Evolutionary conservation across 768 basidiomycete species (phyloP), one percentile per base, ranked within the genome.

Genomic region (Rubroboletus satanas): DNA sequence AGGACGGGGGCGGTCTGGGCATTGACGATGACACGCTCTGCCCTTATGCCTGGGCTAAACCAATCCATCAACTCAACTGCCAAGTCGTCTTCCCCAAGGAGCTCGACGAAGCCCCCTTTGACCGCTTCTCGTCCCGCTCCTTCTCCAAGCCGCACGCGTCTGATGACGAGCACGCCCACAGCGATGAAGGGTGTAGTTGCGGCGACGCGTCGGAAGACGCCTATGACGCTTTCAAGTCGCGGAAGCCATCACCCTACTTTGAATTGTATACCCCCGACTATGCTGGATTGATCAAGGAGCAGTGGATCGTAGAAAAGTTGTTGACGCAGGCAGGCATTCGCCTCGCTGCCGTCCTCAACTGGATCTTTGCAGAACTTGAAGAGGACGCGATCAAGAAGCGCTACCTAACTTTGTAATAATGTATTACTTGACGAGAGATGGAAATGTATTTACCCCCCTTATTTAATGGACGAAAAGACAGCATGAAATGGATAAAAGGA

Each of bases 181-280:
- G n/a, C 17, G 48, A 37, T 7, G 21, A 37, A 14, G 21, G 17
- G 1, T 26, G 33, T n/a, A 17, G 14, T n/a, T 49, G 18, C 17
- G 38, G 47, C 18, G 48, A 33, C 31, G 44, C 44, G 18, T 50
- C 31, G 32, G 46, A 45, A 12, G 49, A 50, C 15, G 26, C 18
- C 6, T 18, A 50, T 1, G 54, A 58, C 18, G 23, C n/a, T 10
- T 28, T 39, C 28, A 18, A 12, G 35, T 11, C 28, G 5, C 17
- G 48, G 51, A 71, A 69, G 26, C 3, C 26, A 38, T 67, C 71
- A 33, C 67, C 62, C 1, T 78, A 83, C 45, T 71, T 88, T 26
- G 87, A 97, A 66, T 79, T 98, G 15, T 85, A 93, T 68, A 93
- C 90, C 15, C 83, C 90, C 0, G 74, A 83, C 49, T 98, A 97